A percentile compares a stretch with the other conserved stretches of the same genome.
Evolutionary conservation across 129 eudicot genomes (phyloP).

Genomic region (Heracleum sosnowskyi): DNA sequence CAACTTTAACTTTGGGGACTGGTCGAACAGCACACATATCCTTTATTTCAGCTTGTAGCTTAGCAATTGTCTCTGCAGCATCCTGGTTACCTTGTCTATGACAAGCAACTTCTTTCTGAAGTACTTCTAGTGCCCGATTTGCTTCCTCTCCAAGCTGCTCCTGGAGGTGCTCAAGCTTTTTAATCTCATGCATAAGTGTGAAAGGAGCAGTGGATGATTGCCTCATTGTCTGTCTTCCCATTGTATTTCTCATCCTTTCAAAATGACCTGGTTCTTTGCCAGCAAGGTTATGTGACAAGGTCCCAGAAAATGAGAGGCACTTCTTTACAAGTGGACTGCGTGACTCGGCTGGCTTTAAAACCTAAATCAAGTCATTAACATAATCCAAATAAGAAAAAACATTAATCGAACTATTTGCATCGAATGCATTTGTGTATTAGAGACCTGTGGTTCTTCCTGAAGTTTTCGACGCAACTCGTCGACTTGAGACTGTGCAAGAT

Average conservation of each 20-base stretch:
- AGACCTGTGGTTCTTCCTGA: slow-evolving; percentile 52
- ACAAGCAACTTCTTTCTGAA: slow-evolving; percentile 85
- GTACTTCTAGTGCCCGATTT: slow-evolving; percentile 83
- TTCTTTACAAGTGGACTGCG: slow-evolving; percentile 57
- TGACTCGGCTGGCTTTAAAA: slow-evolving; percentile 30
- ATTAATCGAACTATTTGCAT: background rate
- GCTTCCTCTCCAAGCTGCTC: slow-evolving; percentile 98
- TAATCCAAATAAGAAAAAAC: background rate
- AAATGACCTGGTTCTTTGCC: slow-evolving; percentile 40
- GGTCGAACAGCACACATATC: slow-evolving; percentile 42
- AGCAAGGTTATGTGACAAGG: slow-evolving; percentile 46
- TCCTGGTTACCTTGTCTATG: slow-evolving; percentile 95
- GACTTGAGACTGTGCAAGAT: slow-evolving; percentile 70
- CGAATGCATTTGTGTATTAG: background rate
- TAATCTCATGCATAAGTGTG: slow-evolving; percentile 87
- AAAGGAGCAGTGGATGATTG: slow-evolving; percentile 91
- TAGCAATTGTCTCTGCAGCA: slow-evolving; percentile 85
- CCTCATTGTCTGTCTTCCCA: slow-evolving; percentile 64
- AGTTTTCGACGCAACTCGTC: slow-evolving; percentile 83
- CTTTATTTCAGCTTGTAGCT: slow-evolving; percentile 65
- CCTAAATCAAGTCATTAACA: slow-evolving; percentile 23
- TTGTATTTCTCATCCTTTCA: slow-evolving; percentile 42
- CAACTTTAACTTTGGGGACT: slow-evolving; percentile 35
- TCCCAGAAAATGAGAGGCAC: slow-evolving; percentile 71
- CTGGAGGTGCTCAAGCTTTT: slow-evolving; percentile 91